Evolutionary conservation across 164 flowering plant species (phyloP), one percentile per base, ranked within the genome.

Genomic region (Liriodendron chinense): DNA sequence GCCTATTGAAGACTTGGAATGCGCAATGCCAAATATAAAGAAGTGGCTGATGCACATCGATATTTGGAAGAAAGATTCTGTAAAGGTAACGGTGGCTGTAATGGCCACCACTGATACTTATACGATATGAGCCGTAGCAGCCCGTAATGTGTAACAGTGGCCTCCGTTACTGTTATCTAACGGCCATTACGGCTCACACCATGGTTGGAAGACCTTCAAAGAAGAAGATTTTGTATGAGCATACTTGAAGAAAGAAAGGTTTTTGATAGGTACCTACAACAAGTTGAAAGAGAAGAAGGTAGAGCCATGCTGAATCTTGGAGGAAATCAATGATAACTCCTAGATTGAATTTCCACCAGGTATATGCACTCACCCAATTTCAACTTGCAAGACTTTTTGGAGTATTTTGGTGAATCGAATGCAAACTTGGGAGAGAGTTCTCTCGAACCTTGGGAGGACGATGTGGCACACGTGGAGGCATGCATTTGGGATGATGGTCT

Each of bases 211-310:
- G n/a, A n/a, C n/a, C 62, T 57, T 57, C 21, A 57, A n/a, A 14
- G 62, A 7, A 34, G 43, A 34, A 34, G 43, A 34, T 0, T 57
- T 16, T 57, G n/a, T 18, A 57, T 57, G 62, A 57, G n/a, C 62
- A 57, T 34, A 34, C 43, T 34, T 34, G 3, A 34, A 34, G 43
- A 57, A 34, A 57, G 62, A 57, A 57, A 16, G 7, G 18, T 57
- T 57, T 57, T 18, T n/a, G 62, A 0, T 9, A 57, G 21, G 62
- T 57, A 14, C 62, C 62, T 18, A 57, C 62, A 57, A 57, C 62
- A 57, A 57, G 62, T n/a, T 57, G n/a, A 57, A 57, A 57, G 62
- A 57, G 62, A 57, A 18, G n/a, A 57, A 57, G 62, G 62, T 57
- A 1, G 21, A 18, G 16, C n/a, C 62, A 57, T 57, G 62, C 13